Evolutionary conservation across 371 early-diverging fungal genomes (phyloP).

Genomic region (Basidiobolus meristosporus): DNA sequence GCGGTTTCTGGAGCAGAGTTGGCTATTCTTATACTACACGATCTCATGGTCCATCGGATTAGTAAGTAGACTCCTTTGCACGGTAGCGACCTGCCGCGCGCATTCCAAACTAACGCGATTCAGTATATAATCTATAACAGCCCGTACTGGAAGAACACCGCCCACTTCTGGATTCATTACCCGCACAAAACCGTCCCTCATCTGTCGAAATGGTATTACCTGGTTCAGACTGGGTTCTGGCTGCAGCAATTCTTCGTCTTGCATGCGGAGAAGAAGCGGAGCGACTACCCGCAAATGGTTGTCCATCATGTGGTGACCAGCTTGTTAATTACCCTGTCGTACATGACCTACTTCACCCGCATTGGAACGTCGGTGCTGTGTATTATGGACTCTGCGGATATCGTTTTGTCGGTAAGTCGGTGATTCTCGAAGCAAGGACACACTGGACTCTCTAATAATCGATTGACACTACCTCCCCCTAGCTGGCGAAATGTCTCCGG

Average conservation of each 20-base stretch:
- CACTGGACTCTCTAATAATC: background rate
- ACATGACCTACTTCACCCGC: constrained; percentile 49
- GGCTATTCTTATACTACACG: constrained; percentile 24
- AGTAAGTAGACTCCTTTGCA: background rate
- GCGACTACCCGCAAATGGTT: constrained; percentile 57
- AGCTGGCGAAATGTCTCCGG: constrained; percentile 52
- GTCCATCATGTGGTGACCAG: constrained; percentile 64
- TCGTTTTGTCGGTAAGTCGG: constrained; percentile 39
- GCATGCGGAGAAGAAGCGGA: constrained; percentile 54
- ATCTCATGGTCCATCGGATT: constrained; percentile 3
- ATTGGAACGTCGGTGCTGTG: constrained; percentile 64
- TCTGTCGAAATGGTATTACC: constrained; percentile 42
- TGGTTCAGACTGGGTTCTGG: constrained; percentile 63
- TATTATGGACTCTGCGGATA: constrained; percentile 66
- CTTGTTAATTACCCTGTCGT: constrained; percentile 38
- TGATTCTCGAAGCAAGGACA: background rate
- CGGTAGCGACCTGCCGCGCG: background rate
- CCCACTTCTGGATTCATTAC: constrained; percentile 1
- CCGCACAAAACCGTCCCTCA: background rate
- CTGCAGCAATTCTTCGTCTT: constrained; percentile 49
- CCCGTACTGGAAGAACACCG: background rate
- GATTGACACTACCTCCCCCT: background rate
- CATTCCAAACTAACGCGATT: background rate
- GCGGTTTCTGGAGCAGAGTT: constrained; percentile 46
- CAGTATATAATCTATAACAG: constrained; percentile 1